A percentile compares a stretch with the other conserved stretches of the same genome.
Evolutionary conservation across 2,329 filamentous ascomycete species (phyloP).

Genomic region (Diaporthe sp.): DNA sequence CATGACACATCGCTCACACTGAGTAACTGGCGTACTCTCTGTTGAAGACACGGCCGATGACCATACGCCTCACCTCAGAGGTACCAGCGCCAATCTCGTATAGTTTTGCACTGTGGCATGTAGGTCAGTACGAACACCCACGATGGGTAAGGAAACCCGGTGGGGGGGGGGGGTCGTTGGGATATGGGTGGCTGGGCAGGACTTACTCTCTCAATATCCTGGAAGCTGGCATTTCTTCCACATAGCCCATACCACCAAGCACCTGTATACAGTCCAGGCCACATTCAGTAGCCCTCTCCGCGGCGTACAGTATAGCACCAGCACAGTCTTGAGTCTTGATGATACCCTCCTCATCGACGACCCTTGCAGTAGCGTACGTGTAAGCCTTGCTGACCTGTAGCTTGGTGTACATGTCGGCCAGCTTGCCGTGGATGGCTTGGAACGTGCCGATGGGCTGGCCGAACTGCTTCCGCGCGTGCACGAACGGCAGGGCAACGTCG

Average conservation of each 20-base stretch:
- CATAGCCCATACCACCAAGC: conserved; percentile 94
- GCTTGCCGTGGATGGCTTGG: conserved; percentile 90
- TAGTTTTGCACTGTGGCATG: conserved; percentile 68
- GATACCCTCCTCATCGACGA: conserved; percentile 79
- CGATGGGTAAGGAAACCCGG: not conserved
- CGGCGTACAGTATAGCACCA: conserved; percentile 91
- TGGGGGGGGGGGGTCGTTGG: not conserved
- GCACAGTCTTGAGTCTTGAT: conserved; percentile 93
- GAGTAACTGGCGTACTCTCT: conserved; percentile 73
- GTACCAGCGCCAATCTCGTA: conserved; percentile 99
- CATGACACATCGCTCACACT: conserved; percentile 30
- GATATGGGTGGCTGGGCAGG: not conserved
- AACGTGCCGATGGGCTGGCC: conserved; percentile 87
- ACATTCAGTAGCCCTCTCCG: conserved; percentile 88
- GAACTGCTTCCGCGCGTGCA: conserved; percentile 91
- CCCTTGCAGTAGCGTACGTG: conserved; percentile 84
- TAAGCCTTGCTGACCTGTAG: conserved; percentile 86
- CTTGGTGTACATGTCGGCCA: conserved; percentile 98
- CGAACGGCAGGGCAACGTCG: conserved; percentile 88
- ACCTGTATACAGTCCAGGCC: conserved; percentile 90
- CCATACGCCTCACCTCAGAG: conserved; percentile 92
- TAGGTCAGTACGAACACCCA: conserved; percentile 42
- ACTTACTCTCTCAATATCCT: conserved; percentile 78
- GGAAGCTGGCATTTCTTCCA: conserved; percentile 94
- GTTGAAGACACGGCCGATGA: conserved; percentile 93